A percentile compares a stretch with the other conserved stretches of the same genome.
phyloP scores from a whole-genome alignment of 202 grass and related monocot species.

The Bolboschoenoplectus hybrid region DNA sequence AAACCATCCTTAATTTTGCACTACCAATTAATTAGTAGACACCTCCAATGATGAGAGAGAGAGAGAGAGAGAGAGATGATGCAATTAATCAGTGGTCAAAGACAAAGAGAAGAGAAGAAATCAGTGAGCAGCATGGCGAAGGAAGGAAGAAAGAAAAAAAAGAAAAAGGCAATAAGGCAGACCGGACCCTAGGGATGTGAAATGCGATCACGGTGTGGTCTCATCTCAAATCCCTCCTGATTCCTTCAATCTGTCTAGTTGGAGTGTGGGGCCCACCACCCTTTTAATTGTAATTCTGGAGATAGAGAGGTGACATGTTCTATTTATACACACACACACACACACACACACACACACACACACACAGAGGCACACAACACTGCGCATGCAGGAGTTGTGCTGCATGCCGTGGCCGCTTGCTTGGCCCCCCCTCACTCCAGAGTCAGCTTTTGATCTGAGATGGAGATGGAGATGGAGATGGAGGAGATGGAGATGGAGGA shows the following conservation, averaged over 20 bases:
- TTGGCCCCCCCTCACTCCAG: background rate
- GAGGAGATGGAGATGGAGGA: too few relatives aligned
- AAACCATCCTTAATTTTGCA: background rate
- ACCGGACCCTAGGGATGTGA: slow-evolving; percentile 7
- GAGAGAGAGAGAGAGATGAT: background rate
- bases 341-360: background rate
- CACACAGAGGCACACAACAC: background rate
- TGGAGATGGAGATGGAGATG: background rate
- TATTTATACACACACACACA: background rate
- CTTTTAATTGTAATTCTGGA: background rate
- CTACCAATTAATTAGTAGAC: background rate
- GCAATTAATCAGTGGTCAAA: background rate
- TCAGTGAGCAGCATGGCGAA: background rate
- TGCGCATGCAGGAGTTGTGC: too few relatives aligned
- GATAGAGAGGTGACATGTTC: slow-evolving; percentile 14
- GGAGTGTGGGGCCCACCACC: background rate
- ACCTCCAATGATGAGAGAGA: background rate
- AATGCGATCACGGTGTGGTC: slow-evolving; percentile 13
- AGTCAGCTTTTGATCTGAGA: background rate
- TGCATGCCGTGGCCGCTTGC: background rate
- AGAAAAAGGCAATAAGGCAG: background rate
- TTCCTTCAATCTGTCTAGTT: slow-evolving; percentile 27
- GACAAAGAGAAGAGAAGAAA: background rate
- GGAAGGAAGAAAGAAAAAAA: background rate
- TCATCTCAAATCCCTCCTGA: background rate